Base-by-base conservation (phyloP, 1,284 basidiomycete species). In the Leccinum proliferum region DNA sequence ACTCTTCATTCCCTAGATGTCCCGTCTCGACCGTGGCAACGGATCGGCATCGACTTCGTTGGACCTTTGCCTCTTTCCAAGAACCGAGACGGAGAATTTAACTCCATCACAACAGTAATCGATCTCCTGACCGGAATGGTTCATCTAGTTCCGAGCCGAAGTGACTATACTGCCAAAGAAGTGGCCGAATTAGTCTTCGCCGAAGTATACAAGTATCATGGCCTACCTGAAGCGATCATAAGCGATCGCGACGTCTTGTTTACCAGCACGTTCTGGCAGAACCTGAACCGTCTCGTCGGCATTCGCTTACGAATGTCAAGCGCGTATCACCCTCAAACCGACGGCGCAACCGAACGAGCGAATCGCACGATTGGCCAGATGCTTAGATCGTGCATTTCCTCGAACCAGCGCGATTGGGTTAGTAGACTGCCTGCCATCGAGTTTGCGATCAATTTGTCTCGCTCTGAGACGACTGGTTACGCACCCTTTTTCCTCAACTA, bases 401-500 rank as follows among this genome's bases (percentile, higher is more conserved):
- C 62, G 43, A 58, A 4, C 57, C 72, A 58, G 60, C 61, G 21
- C 12, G 53, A 63, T 29, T 63, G 53, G 55, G 61, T 65, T 1
- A 61, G 3, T 0, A 10, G 6, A 0, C 2, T 65, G 0, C 58
- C 63, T 0, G 34, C 37, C 0, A 58, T 63, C 0, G 67, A 73
- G 57, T 57, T 74, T 2, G 59, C 72, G 0, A 73, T 69, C 46
- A 66, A 66, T 48, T 60, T 46, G 0, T 39, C 62, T 0, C 0
- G 50, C 4, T 63, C 34, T 0, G 35, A 62, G 1, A 15, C 46
- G 0, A 81, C 76, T 0, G 73, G 75, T 0, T 77, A 70, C 56
- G 62, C 75, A 12, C 76, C 71, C 0, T 78, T 79, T 65, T 73
- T 74, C 52, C 62, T 78, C 2, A 77, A 77, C 46, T 67, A 70